These are phyloP conservation scores for Nemania serpens DNA, from an alignment of 2,329 filamentous ascomycete species.

Conservation along the genomic window DNA sequence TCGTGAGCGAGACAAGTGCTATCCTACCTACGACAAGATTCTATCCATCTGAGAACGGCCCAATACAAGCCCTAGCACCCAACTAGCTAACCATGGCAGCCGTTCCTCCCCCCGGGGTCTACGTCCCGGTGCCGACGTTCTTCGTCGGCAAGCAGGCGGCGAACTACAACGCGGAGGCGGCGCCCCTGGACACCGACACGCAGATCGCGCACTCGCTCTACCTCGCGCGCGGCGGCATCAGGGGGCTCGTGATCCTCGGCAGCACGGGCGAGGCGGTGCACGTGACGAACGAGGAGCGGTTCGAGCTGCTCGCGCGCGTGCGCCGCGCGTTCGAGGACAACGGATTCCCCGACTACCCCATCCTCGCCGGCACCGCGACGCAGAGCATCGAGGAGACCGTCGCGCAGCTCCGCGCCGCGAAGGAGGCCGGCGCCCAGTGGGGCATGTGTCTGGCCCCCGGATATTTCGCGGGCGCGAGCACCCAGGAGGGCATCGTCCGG, in stretches of 20 bases:
- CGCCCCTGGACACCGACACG: slow-evolving; percentile 60
- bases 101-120: slow-evolving; percentile 53
- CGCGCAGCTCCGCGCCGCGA: slow-evolving; percentile 59
- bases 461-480: slow-evolving; percentile 61
- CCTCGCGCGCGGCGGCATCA: slow-evolving; percentile 63
- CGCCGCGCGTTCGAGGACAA: slow-evolving; percentile 58
- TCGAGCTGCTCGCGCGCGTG: slow-evolving; percentile 57
- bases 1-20: too few relatives aligned
- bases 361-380: slow-evolving; percentile 63
- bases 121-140: slow-evolving; percentile 66
- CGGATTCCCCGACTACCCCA: slow-evolving; percentile 62
- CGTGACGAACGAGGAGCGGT: slow-evolving; percentile 60
- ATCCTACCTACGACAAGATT: too few relatives aligned
- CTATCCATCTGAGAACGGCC: not conserved
- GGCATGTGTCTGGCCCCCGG: slow-evolving; percentile 63
- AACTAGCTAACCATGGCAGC: slow-evolving; percentile 25
- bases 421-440: slow-evolving; percentile 63
- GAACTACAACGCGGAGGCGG: slow-evolving; percentile 49
- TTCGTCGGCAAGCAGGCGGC: slow-evolving; percentile 50
- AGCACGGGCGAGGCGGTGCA: slow-evolving; percentile 68
- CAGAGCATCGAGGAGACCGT: slow-evolving; percentile 67
- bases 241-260: slow-evolving; percentile 64
- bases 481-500: slow-evolving; percentile 58
- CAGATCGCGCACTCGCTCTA: slow-evolving; percentile 63
- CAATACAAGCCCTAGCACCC: too few relatives aligned